Evolutionary conservation across 805 yeast genomes (phyloP).

Genomic region (Wickerhamomyces rabaulensis): DNA sequence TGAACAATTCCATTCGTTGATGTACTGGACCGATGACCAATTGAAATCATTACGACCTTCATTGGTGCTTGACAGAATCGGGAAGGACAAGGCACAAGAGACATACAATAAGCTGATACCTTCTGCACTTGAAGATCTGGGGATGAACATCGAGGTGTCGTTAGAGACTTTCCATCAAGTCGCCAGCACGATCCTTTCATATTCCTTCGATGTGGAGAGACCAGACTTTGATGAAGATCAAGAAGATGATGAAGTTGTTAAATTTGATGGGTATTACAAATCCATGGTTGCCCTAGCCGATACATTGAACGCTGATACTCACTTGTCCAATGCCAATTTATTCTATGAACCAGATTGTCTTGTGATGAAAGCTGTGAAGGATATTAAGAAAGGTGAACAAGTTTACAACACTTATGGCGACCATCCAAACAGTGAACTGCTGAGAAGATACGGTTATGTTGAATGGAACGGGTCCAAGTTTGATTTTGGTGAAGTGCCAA

Average conservation of each 20-base stretch:
- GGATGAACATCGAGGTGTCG: conserved; percentile 33
- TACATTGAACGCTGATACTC: conserved; percentile 80
- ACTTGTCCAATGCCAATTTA: conserved; percentile 68
- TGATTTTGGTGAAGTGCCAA: conserved; percentile 76
- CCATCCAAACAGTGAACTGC: conserved; percentile 83
- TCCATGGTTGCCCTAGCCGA: conserved; percentile 95
- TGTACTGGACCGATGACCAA: conserved; percentile 75
- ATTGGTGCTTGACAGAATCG: conserved; percentile 61
- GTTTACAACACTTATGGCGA: conserved; percentile 87
- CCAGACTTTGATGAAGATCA: conserved; percentile 28
- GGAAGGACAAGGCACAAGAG: conserved; percentile 57
- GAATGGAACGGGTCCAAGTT: conserved; percentile 65
- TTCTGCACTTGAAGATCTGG: conserved; percentile 32
- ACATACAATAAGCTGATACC: conserved; percentile 48
- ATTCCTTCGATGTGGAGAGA: conserved; percentile 78
- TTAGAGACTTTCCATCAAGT: conserved; percentile 60
- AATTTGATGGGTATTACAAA: conserved; percentile 45
- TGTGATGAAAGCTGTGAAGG: conserved; percentile 65
- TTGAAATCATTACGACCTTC: conserved; percentile 60
- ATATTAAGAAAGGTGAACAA: conserved; percentile 64
- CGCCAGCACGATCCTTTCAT: conserved; percentile 82
- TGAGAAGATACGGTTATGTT: conserved; percentile 89
- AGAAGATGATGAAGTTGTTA: conserved; percentile 34
- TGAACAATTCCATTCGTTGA: conserved; percentile 52
- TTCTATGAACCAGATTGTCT: conserved; percentile 43